phyloP scores from a whole-genome alignment of 176 grass and related monocot species.

The Puya raimondii region DNA sequence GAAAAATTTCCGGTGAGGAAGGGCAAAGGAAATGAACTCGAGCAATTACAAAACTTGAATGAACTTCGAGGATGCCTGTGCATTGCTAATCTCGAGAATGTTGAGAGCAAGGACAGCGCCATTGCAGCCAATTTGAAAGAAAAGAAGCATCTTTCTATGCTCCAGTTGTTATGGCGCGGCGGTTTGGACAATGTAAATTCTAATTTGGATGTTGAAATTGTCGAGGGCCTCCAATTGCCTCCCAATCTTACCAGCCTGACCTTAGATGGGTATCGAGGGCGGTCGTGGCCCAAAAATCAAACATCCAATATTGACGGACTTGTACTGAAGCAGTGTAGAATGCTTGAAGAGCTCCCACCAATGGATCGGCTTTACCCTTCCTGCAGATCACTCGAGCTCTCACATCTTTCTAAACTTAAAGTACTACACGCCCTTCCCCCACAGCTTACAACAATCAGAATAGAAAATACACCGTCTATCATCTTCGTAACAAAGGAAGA shows the following conservation, averaged over 20 bases:
- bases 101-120: slow-evolving; percentile 6
- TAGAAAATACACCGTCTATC: not conserved
- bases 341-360: not conserved
- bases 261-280: slow-evolving; percentile 15
- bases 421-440: not conserved
- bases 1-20: slow-evolving; percentile 13
- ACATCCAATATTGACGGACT: too few relatives aligned
- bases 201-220: slow-evolving; percentile 9
- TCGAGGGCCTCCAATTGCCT: slow-evolving; percentile 18
- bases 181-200: not conserved
- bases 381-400: not conserved
- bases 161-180: slow-evolving; percentile 14
- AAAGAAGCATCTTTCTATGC: slow-evolving; percentile 17
- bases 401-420: not conserved
- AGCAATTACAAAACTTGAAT: slow-evolving; percentile 19
- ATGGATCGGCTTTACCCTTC: not conserved
- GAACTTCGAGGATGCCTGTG: slow-evolving; percentile 15
- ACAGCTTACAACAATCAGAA: not conserved
- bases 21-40: slow-evolving; percentile 18
- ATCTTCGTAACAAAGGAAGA: not conserved
- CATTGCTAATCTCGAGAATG: slow-evolving; percentile 28
- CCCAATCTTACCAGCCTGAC: slow-evolving; percentile 8
- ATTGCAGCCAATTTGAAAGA: slow-evolving; percentile 12
- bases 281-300: not conserved
- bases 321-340: too few relatives aligned